These are phyloP conservation scores for Psilocybe tampanensis DNA, from an alignment of 768 basidiomycete species.

Conservation along the genomic window DNA sequence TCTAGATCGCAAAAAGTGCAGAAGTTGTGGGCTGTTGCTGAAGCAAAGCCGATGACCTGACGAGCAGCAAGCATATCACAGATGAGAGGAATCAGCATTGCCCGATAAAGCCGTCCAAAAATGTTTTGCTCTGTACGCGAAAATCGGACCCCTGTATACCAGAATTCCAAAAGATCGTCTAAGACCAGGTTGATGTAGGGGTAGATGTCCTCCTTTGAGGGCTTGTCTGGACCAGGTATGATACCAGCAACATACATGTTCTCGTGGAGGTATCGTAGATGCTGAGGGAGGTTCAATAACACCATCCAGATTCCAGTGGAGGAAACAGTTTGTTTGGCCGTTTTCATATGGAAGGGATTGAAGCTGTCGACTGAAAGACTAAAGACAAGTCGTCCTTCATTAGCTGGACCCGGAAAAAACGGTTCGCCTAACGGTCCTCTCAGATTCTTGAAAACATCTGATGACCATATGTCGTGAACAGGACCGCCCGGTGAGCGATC, in stretches of 20 bases:
- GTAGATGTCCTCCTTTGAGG: conserved; percentile 34
- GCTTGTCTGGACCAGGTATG: conserved; percentile 42
- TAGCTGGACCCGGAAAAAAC: conserved; percentile 21
- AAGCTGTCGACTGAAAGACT: conserved; percentile 29
- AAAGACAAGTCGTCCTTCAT: conserved; percentile 24
- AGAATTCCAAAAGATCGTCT: conserved; percentile 35
- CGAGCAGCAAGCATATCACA: conserved; percentile 34
- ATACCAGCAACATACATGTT: conserved; percentile 46
- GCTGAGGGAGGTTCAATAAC: conserved; percentile 36
- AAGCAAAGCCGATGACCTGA: conserved; percentile 26
- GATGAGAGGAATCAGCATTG: conserved; percentile 34
- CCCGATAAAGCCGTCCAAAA: conserved; percentile 26
- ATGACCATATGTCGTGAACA: conserved; percentile 11
- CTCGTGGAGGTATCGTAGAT: conserved; percentile 33
- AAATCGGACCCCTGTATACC: conserved; percentile 30
- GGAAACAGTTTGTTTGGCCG: conserved; percentile 23
- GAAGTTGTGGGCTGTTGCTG: conserved; percentile 17
- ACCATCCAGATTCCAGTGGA: conserved; percentile 29
- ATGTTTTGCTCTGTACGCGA: conserved; percentile 21
- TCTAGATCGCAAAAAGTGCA: conserved; percentile 26
- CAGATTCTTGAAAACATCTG: conserved; percentile 17
- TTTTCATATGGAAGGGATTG: conserved; percentile 28
- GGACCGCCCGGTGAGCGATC: neutral
- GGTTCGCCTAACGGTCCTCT: conserved; percentile 18
- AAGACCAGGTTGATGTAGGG: conserved; percentile 35